Conservation (phyloP, 306 rosid genomes). For the Trifolium dubium region DNA sequence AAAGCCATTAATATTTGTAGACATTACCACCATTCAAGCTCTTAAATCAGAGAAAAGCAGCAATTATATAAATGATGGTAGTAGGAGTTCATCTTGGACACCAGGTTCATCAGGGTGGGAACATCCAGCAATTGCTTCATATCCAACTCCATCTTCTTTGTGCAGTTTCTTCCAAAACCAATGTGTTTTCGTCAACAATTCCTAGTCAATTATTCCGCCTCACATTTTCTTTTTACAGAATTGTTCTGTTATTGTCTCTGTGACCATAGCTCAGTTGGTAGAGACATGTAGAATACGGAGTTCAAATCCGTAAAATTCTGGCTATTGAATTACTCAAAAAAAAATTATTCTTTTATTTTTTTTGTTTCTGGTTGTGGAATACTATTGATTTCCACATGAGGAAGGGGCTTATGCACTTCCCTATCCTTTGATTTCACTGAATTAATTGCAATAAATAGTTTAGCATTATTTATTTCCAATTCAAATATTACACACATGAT, state of each 20-base stretch:
- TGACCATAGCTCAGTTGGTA: too few relatives aligned
- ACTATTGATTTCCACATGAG: conserved; percentile 1
- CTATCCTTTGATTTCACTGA: neutral
- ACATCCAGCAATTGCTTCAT: conserved; percentile 60
- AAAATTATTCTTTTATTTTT: too few relatives aligned
- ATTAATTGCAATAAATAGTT: neutral
- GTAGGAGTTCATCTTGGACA: conserved; percentile 2
- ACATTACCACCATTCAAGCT: conserved; percentile 6
- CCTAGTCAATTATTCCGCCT: conserved; percentile 43
- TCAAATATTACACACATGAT: neutral
- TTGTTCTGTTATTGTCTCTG: neutral
- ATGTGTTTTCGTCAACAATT: conserved; percentile 53
- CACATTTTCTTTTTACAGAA: neutral
- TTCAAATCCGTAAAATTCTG: too few relatives aligned
- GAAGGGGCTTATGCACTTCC: conserved; percentile 25
- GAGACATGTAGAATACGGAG: too few relatives aligned
- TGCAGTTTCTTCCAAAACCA: conserved; percentile 61
- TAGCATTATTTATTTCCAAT: neutral
- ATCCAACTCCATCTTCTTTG: conserved; percentile 55
- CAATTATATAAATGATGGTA: conserved; percentile 1
- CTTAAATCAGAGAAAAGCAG: neutral
- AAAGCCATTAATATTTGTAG: conserved; percentile 40
- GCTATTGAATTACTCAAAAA: too few relatives aligned
- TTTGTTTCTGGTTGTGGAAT: conserved; percentile 14
- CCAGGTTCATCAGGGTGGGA: conserved; percentile 51